Evolutionary conservation across 495 filamentous ascomycete genomes (phyloP).

Genomic region (Hapsidospora chrysogenum): DNA sequence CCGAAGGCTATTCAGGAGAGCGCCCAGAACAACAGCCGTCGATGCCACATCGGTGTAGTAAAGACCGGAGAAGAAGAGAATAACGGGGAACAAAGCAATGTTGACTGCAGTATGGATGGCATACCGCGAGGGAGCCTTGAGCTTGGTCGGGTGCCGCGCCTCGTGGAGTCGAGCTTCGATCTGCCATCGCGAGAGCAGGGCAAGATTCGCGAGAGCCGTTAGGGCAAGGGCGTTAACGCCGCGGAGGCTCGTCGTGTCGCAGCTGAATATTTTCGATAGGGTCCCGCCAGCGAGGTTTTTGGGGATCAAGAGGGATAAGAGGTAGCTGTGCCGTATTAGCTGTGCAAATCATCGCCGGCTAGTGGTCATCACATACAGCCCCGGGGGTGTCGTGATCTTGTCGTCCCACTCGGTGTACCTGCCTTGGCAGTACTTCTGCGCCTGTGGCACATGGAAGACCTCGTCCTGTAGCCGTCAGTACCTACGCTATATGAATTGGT

Average conservation of each 20-base stretch:
- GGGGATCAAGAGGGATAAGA: conserved; percentile 2
- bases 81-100: conserved; percentile 67
- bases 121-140: conserved; percentile 8
- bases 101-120: conserved; percentile 55
- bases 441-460: conserved; percentile 88
- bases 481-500: neutral
- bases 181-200: conserved; percentile 13
- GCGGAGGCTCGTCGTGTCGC: neutral
- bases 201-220: conserved; percentile 16
- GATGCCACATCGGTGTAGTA: conserved; percentile 85
- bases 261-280: too few relatives aligned
- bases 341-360: too few relatives aligned
- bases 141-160: neutral
- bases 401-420: conserved; percentile 73
- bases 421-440: conserved; percentile 66
- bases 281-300: neutral
- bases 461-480: conserved; percentile 49
- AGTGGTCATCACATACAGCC: conserved; percentile 53
- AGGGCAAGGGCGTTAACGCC: conserved; percentile 28
- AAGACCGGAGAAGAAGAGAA: conserved; percentile 89
- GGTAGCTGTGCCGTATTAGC: neutral
- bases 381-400: conserved; percentile 92
- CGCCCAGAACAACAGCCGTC: conserved; percentile 46
- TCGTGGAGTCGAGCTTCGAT: conserved; percentile 10
- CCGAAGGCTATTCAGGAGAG: conserved; percentile 44